Base-by-base conservation (phyloP, 495 filamentous ascomycete species). In the Penicillium longicatenatum region DNA sequence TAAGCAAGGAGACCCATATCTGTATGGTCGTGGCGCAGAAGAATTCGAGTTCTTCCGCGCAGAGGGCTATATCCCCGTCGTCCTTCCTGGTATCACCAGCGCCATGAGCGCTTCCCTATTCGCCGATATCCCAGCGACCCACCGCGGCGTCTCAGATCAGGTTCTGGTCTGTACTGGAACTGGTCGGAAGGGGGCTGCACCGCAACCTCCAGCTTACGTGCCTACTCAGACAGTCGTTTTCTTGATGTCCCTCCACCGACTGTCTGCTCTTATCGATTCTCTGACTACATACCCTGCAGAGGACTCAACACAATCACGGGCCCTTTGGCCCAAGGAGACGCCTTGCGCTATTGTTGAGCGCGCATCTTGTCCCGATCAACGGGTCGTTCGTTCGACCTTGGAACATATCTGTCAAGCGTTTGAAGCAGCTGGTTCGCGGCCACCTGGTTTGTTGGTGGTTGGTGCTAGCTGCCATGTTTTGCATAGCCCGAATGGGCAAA, bases 1-100 rank as follows among this genome's bases (percentile, higher is more conserved):
- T 22, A 98, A 98, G 74, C 94, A 98, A 67, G 94, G 94, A 19
- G 94, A 98, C 66, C 94, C 94, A 0, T 98, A 96, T 70, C 82
- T 98, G 22, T 98, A 97, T 71, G 94, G 94, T 21, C 85, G 94
- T 42, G 94, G 94, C 57, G 94, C 88, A 14, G 94, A 98, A 67
- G 94, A 98, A 68, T 89, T 87, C 37, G 84, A 84, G n/a, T 96
- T 90, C 68, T 98, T 98, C 79, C 75, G 82, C 1, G 72, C 71
- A 7, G 77, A 89, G 47, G 94, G 92, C 9, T 87, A 86, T 39
- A 75, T 64, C 6, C 85, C 91, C 0, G 71, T 82, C 0, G 93
- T 98, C 2, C 75, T 98, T 5, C 94, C 94, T 0, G 94, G 94
- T 0, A 89, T 98, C 45, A 98, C 94, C 12, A 90, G 86, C 68